phyloP scores from a whole-genome alignment of 2,329 filamentous ascomycete species.

The Cytospora paraplurivora region DNA sequence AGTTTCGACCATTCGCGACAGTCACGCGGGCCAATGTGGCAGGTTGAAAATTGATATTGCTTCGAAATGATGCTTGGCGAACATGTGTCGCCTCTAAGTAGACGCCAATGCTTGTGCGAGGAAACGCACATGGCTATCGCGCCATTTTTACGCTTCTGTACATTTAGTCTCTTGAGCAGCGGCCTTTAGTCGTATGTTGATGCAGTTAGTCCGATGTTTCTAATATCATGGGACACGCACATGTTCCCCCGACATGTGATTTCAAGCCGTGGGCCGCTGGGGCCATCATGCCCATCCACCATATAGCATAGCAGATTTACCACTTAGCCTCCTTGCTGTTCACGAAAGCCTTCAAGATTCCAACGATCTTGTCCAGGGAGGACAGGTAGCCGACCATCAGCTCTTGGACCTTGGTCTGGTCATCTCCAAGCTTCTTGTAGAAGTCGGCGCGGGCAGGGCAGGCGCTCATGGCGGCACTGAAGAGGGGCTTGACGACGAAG shows the following conservation, averaged over 20 bases:
- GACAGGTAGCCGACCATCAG: constrained; percentile 72
- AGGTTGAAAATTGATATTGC: background rate
- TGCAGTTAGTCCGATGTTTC: background rate
- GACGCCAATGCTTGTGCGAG: constrained; percentile 6
- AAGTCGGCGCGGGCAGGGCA: constrained; percentile 94
- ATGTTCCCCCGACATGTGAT: background rate
- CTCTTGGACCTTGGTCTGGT: constrained; percentile 59
- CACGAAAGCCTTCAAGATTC: constrained; percentile 68
- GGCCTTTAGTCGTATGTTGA: background rate
- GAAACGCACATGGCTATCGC: background rate
- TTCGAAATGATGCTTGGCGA: background rate
- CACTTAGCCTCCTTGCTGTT: constrained; percentile 60
- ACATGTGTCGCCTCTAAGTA: constrained; percentile 1
- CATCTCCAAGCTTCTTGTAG: constrained; percentile 79
- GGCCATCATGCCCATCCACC: background rate
- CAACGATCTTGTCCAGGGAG: constrained; percentile 76
- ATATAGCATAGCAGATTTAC: constrained; percentile 39
- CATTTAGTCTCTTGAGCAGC: background rate
- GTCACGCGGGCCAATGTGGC: background rate
- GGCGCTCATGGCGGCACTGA: constrained; percentile 89
- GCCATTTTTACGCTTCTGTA: background rate
- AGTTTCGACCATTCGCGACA: background rate
- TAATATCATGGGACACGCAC: background rate
- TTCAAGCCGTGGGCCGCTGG: background rate
- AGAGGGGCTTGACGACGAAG: constrained; percentile 88